These are phyloP conservation scores for Stachybotrys echinatus DNA, from an alignment of 2,329 filamentous ascomycete genomes.

Conservation along the genomic window DNA sequence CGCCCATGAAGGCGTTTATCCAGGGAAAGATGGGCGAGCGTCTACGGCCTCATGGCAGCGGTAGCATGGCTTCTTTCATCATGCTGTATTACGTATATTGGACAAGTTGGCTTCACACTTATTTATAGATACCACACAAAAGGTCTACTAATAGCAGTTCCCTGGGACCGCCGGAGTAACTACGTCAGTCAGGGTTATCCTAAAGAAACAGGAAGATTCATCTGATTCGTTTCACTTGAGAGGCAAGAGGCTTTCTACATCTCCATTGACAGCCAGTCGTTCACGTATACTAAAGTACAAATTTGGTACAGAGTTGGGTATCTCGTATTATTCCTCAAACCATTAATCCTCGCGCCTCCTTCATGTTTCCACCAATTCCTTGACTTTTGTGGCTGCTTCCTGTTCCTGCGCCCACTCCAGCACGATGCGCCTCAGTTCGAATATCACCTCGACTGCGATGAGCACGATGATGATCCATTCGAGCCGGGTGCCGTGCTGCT, in stretches of 20 bases:
- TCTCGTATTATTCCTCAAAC: too few species aligned
- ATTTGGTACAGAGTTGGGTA: conserved; percentile 3
- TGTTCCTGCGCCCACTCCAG: conserved; percentile 49
- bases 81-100: neutral
- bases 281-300: neutral
- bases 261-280: too few species aligned
- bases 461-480: conserved; percentile 96
- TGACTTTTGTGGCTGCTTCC: conserved; percentile 11
- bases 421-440: conserved; percentile 73
- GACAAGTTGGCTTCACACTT: neutral
- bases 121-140: neutral
- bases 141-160: neutral
- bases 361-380: neutral
- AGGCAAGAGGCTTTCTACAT: too few species aligned
- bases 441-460: conserved; percentile 86
- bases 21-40: neutral
- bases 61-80: neutral
- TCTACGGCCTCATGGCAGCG: neutral
- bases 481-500: conserved; percentile 80
- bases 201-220: too few species aligned
- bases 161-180: too few species aligned
- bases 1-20: neutral
- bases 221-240: too few species aligned
- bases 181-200: too few species aligned
- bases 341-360: neutral